A percentile compares a stretch with the other conserved stretches of the same genome.
phyloP scores from a whole-genome alignment of 768 basidiomycete species.

The Leccinum barrowsii region DNA sequence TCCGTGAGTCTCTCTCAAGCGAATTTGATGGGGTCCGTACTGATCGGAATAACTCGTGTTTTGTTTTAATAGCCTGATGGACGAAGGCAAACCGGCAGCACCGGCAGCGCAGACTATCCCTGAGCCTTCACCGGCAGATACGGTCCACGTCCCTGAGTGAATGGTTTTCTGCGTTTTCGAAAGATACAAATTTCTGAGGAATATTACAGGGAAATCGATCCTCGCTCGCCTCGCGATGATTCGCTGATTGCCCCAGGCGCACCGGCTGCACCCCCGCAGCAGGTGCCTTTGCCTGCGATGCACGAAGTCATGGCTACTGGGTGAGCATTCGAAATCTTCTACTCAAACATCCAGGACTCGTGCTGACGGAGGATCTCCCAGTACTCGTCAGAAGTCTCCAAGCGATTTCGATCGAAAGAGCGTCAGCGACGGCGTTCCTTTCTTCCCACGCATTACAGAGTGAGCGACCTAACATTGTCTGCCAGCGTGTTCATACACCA shows the following conservation, averaged over 20 bases:
- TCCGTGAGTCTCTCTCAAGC: slow-evolving; percentile 14
- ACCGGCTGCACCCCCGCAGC: slow-evolving; percentile 14
- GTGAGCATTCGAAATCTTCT: slow-evolving; percentile 10
- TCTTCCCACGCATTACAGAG: slow-evolving; percentile 19
- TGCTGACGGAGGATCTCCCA: slow-evolving; percentile 3
- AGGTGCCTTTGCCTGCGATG: slow-evolving; percentile 32
- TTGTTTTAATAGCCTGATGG: slow-evolving; percentile 11
- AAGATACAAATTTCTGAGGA: not conserved
- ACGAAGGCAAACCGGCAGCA: slow-evolving; percentile 23
- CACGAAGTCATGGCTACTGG: slow-evolving; percentile 30
- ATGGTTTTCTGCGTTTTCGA: not conserved
- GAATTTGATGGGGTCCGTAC: not conserved
- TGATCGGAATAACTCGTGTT: not conserved
- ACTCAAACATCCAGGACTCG: no score
- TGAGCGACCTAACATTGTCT: slow-evolving; percentile 12
- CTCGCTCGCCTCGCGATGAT: slow-evolving; percentile 34
- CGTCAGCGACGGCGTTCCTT: slow-evolving; percentile 12
- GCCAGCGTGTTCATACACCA: not conserved
- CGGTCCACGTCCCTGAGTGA: slow-evolving; percentile 32
- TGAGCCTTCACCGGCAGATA: slow-evolving; percentile 25
- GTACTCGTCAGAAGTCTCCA: slow-evolving; percentile 18
- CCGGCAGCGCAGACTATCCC: slow-evolving; percentile 10
- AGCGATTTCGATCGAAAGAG: slow-evolving; percentile 15
- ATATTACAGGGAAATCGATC: slow-evolving; percentile 17
- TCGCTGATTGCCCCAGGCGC: slow-evolving; percentile 16